A percentile compares a stretch with the other conserved stretches of the same genome.
Conservation (phyloP, 2,329 filamentous ascomycete genomes). For the Penicillium glabrum region DNA sequence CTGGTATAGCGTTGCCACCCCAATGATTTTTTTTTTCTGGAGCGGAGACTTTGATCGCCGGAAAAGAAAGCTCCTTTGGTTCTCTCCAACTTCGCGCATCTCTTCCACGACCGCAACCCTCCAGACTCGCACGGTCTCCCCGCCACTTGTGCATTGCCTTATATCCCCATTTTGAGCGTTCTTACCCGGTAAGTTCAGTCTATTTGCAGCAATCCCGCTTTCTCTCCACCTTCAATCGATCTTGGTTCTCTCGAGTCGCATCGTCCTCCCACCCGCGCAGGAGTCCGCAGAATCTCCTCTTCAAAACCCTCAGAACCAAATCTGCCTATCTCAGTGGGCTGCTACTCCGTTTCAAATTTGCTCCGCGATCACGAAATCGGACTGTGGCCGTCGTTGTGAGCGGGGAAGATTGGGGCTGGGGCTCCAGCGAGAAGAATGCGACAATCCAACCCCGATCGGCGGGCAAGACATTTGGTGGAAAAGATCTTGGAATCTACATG, state of each 20-base stretch:
- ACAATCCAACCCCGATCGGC: constrained; percentile 10
- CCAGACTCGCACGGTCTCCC: constrained; percentile 13
- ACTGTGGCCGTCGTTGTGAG: not conserved
- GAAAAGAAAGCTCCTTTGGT: constrained; percentile 30
- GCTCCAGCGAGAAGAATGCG: constrained; percentile 14
- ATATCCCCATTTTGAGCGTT: not conserved
- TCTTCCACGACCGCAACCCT: constrained; percentile 16
- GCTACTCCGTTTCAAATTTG: not conserved
- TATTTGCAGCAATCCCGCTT: constrained; percentile 13
- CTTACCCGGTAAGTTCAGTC: constrained; percentile 18
- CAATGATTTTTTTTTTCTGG: constrained; percentile 27
- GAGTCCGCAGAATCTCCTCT: constrained; percentile 6
- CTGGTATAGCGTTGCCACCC: constrained; percentile 25
- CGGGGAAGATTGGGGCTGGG: constrained; percentile 4
- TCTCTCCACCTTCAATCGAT: constrained; percentile 14
- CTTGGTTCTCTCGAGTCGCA: constrained; percentile 17
- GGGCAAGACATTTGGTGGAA: not conserved
- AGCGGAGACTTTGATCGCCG: constrained; percentile 29
- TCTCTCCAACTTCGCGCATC: constrained; percentile 25
- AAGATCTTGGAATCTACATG: not conserved
- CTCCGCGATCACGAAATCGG: not conserved
- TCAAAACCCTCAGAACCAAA: not conserved
- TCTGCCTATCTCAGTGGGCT: not conserved
- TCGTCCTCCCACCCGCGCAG: constrained; percentile 12
- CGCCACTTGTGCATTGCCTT: constrained; percentile 5